Conservation (phyloP, 768 basidiomycete genomes). For the Pholiota conissans region DNA sequence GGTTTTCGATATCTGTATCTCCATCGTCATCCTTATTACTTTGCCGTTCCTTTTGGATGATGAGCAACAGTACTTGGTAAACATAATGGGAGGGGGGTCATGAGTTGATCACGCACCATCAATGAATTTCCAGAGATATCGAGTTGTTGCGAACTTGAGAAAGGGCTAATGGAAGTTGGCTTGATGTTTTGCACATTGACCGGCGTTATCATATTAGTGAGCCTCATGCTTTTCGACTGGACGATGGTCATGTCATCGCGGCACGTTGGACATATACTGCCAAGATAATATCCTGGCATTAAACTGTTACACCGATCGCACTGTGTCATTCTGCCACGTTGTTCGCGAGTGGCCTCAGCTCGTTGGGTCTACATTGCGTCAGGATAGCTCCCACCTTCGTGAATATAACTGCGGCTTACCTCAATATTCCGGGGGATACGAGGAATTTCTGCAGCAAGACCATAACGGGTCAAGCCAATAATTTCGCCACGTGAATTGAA, state of each 20-base stretch:
- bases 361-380: too few species aligned
- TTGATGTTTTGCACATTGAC: background rate
- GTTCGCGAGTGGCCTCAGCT: too few species aligned
- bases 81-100: too few species aligned
- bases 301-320: conserved; percentile 3
- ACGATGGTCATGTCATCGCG: background rate
- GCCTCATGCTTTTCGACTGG: background rate
- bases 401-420: background rate
- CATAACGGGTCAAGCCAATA: background rate
- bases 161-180: background rate
- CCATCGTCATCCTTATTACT: background rate
- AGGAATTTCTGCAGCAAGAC: background rate
- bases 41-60: background rate
- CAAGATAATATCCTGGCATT: conserved; percentile 1
- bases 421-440: background rate
- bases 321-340: background rate
- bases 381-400: too few species aligned
- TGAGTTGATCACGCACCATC: background rate
- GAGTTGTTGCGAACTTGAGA: background rate
- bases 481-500: conserved; percentile 19
- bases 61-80: too few species aligned
- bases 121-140: background rate
- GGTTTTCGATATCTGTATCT: conserved; percentile 4
- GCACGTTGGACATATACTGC: conserved; percentile 8
- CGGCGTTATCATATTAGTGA: background rate